Base-by-base conservation (phyloP, 192 early-diverging fungal genomes). In the Gaertneriomyces sp. region DNA sequence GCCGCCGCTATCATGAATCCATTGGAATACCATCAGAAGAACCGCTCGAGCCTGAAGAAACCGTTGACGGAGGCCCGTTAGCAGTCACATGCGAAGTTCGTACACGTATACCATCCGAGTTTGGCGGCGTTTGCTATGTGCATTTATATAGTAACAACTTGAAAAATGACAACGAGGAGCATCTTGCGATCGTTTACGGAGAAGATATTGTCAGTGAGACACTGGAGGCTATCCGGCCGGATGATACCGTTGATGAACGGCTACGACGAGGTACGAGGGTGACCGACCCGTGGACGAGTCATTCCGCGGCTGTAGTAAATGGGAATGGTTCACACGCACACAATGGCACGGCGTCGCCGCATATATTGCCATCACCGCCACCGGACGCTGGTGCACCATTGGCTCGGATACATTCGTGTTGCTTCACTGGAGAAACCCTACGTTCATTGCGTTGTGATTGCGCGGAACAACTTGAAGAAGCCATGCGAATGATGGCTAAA, bases 391-490 rank as follows among this genome's bases (percentile, higher is more conserved):
- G 58, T 19, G 55, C 81, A 0, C 92, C 94, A 20, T 68, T 98
- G 45, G 90, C 89, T 9, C 86, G 96, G 19, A 94, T 98, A 49
- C 96, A 98, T 70, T 96, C 94, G 0, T 94, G 92, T 69, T 98
- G 96, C 69, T 96, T 95, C 63, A 98, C 96, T 0, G 94, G 96
- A 50, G 96, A 98, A 68, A 96, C 92, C 0, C 85, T 96, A 4
- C 87, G 90, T 19, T 92, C 90, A 8, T 85, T 84, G 58, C 84
- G 96, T 8, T 98, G 96, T 67, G 96, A 98, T 74, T 98, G 96
- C 76, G 93, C 61, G 17, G 93, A 94, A 64, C 95, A 98, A 70
- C 78, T 98, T 58, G 87, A 94, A 56, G 89, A 90, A 70, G 91
- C 95, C 0, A 95, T 96, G 91, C 76, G 87, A 47, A 72, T 88